A percentile compares a stretch with the other conserved stretches of the same genome.
phyloP scores from a whole-genome alignment of 1,284 basidiomycete species.

The Naganishia cerealis region DNA sequence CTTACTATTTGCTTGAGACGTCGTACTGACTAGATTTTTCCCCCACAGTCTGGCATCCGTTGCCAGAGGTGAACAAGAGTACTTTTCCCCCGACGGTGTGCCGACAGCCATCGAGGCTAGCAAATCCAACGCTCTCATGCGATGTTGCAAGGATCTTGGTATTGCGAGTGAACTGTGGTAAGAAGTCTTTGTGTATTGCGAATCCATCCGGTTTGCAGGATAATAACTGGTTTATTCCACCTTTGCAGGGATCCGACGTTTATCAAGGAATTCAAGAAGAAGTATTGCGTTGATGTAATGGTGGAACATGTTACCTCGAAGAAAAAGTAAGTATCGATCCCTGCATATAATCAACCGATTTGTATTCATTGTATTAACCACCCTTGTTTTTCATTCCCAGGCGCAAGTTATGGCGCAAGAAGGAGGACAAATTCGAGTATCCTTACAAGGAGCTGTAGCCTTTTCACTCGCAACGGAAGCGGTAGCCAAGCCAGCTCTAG shows the following conservation, averaged over 20 bases:
- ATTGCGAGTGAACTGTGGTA: constrained; percentile 95
- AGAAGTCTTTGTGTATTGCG: constrained; percentile 37
- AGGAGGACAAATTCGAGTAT: constrained; percentile 80
- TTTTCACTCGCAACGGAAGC: neutral
- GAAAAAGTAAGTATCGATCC: constrained; percentile 69
- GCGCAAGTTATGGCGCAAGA: constrained; percentile 86
- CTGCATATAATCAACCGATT: neutral
- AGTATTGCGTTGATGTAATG: constrained; percentile 82
- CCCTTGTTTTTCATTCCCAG: constrained; percentile 53
- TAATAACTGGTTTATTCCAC: neutral
- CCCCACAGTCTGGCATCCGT: constrained; percentile 75
- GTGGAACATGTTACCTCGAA: constrained; percentile 77
- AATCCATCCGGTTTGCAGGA: neutral
- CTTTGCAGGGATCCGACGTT: constrained; percentile 82
- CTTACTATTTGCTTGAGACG: neutral
- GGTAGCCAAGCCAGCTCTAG: neutral
- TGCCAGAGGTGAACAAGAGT: constrained; percentile 93
- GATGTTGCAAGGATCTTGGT: constrained; percentile 95
- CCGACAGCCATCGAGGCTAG: constrained; percentile 92
- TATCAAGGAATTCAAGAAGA: constrained; percentile 86
- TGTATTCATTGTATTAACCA: neutral
- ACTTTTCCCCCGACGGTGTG: constrained; percentile 87
- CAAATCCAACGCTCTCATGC: constrained; percentile 96
- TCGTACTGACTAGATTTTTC: neutral
- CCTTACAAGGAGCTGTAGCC: constrained; percentile 68